Percentiles rank a stretch among this genome's conserved stretches.
These are phyloP conservation scores for Purshia tridentata DNA, from an alignment of 306 rosid species.

Conservation along the genomic window DNA sequence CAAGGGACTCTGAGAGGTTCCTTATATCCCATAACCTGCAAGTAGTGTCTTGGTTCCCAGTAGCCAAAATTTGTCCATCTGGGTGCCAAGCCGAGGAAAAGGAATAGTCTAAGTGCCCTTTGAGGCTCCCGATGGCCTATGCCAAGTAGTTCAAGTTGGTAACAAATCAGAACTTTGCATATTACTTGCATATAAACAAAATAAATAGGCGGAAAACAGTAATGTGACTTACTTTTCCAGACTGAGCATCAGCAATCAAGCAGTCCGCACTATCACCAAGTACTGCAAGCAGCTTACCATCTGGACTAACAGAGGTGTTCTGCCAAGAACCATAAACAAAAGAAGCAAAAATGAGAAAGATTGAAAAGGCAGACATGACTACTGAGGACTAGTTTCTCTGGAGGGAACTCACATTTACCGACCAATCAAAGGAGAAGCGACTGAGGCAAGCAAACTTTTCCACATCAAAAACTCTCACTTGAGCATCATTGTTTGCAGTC, in stretches of 20 bases:
- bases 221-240: slow-evolving; percentile 54
- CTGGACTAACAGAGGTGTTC: slow-evolving; percentile 80
- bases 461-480: slow-evolving; percentile 65
- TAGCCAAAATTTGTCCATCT: slow-evolving; percentile 74
- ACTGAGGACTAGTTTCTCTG: slow-evolving; percentile 8
- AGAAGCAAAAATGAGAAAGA: neutral
- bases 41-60: slow-evolving; percentile 96
- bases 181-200: neutral
- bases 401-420: slow-evolving; percentile 80
- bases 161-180: neutral
- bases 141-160: neutral
- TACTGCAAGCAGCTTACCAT: slow-evolving; percentile 73
- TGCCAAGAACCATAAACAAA: slow-evolving; percentile 28
- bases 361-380: neutral
- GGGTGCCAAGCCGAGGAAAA: slow-evolving; percentile 99
- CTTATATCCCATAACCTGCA: slow-evolving; percentile 96
- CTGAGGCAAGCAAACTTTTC: slow-evolving; percentile 60
- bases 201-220: neutral
- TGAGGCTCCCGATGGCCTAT: slow-evolving; percentile 60
- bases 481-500: slow-evolving; percentile 86
- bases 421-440: slow-evolving; percentile 77
- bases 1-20: slow-evolving; percentile 66
- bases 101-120: slow-evolving; percentile 88
- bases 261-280: slow-evolving; percentile 87
- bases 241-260: slow-evolving; percentile 68